Evolutionary conservation across 2,329 filamentous ascomycete genomes (phyloP).

Genomic region (Bipolaris victoriae): DNA sequence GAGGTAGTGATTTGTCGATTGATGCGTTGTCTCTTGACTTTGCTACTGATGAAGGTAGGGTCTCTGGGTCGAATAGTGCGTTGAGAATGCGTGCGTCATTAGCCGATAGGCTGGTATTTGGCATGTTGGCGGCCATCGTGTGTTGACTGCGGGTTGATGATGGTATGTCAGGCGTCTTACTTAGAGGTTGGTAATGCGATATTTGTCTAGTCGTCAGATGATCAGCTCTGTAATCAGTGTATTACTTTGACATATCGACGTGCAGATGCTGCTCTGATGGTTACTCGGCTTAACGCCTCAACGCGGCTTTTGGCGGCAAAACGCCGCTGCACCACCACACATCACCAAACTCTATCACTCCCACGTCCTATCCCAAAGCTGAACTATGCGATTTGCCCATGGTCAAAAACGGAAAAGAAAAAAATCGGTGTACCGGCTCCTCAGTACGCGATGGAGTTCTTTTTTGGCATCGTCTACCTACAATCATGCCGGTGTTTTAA

Average conservation of each 20-base stretch:
- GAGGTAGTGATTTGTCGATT: constrained; percentile 50
- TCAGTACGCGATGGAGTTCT: background rate
- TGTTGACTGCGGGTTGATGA: background rate
- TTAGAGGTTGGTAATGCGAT: background rate
- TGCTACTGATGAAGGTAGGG: constrained; percentile 57
- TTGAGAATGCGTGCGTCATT: constrained; percentile 49
- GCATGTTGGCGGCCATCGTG: constrained; percentile 41
- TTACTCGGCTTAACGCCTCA: constrained; percentile 10
- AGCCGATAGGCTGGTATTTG: constrained; percentile 54
- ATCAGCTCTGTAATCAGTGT: background rate
- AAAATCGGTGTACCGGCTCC: no score
- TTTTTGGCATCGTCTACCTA: background rate
- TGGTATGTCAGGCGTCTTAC: background rate
- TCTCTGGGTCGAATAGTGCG: constrained; percentile 51
- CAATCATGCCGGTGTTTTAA: background rate
- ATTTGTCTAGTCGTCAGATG: background rate
- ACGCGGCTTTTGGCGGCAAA: constrained; percentile 13
- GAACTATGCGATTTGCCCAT: background rate
- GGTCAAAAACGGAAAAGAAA: background rate
- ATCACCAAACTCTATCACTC: background rate
- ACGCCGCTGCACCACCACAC: constrained; percentile 1
- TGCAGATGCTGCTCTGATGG: background rate
- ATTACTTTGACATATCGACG: constrained; percentile 1
- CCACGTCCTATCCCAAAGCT: background rate
- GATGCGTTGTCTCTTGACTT: constrained; percentile 53